Evolutionary conservation across 73 alveolate species (phyloP), one percentile per base, ranked within the genome.

Genomic region (Paramecium tetraurelia): DNA sequence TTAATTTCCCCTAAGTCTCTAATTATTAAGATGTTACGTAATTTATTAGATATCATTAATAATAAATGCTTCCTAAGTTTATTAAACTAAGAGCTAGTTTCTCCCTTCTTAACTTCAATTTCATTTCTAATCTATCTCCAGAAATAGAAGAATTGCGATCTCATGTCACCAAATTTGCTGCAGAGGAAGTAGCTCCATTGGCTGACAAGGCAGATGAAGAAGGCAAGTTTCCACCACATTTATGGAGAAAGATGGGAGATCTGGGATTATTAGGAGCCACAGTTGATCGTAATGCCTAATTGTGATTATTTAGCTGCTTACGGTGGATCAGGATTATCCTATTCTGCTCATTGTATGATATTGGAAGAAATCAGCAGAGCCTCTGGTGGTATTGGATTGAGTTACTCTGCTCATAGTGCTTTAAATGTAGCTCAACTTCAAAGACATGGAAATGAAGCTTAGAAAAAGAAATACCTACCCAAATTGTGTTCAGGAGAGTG

Each of bases 241-340:
- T 97, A 36, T 96, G 99, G 99, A 96, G 85, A 57, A 93, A 93
- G 86, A 48, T 97, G 89, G 99, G 99, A 40, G 98, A 96, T 22
- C 36, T 94, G 44, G 99, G 99, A 12, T 85, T 97, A 5, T 93
- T 96, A n/a, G 99, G 99, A 5, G 85, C 94, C 76, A 97, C 99
- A 14, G 99, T 93, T 4, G 95, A 96, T 16, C 48, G 80, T 40
- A 93, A 86, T 59, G 20, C 18, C 5, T 35, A 14, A 18, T 5
- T 35, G 16, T 89, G 10, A 70, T 31, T 31, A 53, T n/a, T 31
- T 89, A 72, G 94, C 90, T 75, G 94, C 57, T 27, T 83, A 86
- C 53, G 97, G 97, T 44, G 99, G 99, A 22, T 75, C 95, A 9
- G 98, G 97, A 3, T 93, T 97, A 12, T 97, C 97, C 9, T 97